Evolutionary conservation across 352 stramenopile species (phyloP), one percentile per base, ranked within the genome.

Genomic region (Elongisporangium senticosum): DNA sequence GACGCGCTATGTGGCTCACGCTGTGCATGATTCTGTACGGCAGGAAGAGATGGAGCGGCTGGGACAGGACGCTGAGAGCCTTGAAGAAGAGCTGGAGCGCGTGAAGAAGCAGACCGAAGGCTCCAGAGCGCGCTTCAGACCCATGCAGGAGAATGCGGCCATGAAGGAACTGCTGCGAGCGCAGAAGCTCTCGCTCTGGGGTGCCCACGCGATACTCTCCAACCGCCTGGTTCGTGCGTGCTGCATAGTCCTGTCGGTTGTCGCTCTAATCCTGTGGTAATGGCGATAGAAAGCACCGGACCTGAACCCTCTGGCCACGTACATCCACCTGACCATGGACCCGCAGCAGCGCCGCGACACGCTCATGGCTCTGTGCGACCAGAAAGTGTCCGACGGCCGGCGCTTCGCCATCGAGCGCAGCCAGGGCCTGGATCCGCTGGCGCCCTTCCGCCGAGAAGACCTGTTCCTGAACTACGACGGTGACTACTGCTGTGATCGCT

Each of bases 401-500:
- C 63, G 60, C 2, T 84, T 78, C 54, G 55, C 79, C 22, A 48
- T 67, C 11, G 67, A 82, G 52, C 66, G 70, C 22, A 69, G 52
- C 4, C 51, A 22, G 0, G 58, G 65, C 1, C 22, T 83, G 21
- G 64, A 66, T 15, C 67, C 56, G 0, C 67, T 61, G 14, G 22
- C 58, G 0, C 59, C 67, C 15, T 81, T 68, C 43, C 70, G 67
- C 53, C 62, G 79, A 24, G 64, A 75, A 52, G 68, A 79, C 56
- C 61, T 68, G 5, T 86, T 79, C 54, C 71, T 78, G 52, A 78
- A 69, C 0, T 26, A 60, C 0, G 59, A 70, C 2, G 68, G 77
- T 26, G 67, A 85, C 28, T 75, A 64, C 15, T 82, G 73, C 56
- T 72, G 68, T 33, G 52, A 71, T 3, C 72, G 69, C 22, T 84